phyloP scores from a whole-genome alignment of 768 basidiomycete genomes.

The Podaxis rugospora region DNA sequence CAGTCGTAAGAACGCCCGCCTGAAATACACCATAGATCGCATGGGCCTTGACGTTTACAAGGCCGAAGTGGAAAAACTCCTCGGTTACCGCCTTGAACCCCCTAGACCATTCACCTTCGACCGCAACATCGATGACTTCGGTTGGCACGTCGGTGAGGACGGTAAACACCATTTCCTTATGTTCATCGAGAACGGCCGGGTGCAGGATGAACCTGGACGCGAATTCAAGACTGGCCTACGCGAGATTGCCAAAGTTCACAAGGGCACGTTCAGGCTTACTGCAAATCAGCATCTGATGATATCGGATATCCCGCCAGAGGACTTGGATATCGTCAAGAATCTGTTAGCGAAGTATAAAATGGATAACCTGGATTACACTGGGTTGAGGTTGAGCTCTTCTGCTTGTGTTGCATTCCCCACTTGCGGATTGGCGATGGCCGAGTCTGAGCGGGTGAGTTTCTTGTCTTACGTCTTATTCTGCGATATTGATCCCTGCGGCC shows the following conservation, averaged over 20 bases:
- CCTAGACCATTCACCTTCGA: conserved; percentile 79
- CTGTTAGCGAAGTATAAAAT: conserved; percentile 83
- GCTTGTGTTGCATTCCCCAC: conserved; percentile 99
- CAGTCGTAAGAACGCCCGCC: conserved; percentile 79
- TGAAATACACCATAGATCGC: conserved; percentile 97
- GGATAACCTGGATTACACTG: conserved; percentile 79
- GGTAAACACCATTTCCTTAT: conserved; percentile 88
- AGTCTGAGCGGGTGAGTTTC: conserved; percentile 46
- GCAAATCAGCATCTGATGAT: conserved; percentile 93
- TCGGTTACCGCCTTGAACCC: conserved; percentile 74
- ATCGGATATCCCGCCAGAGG: conserved; percentile 72
- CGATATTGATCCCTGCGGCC: conserved; percentile 1
- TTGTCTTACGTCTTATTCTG: not conserved
- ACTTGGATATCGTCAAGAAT: conserved; percentile 73
- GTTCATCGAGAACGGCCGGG: conserved; percentile 96
- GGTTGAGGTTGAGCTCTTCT: conserved; percentile 80
- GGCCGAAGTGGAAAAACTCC: conserved; percentile 82
- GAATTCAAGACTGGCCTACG: conserved; percentile 91
- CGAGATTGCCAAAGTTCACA: conserved; percentile 92
- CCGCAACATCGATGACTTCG: conserved; percentile 89
- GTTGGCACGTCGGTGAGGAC: conserved; percentile 86
- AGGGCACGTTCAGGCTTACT: conserved; percentile 90
- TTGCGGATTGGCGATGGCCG: conserved; percentile 59
- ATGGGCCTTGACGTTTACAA: conserved; percentile 89
- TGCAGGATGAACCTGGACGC: conserved; percentile 88